Evolutionary conservation across 495 filamentous ascomycete genomes (phyloP).

Genomic region (Aspergillus mulundensis): DNA sequence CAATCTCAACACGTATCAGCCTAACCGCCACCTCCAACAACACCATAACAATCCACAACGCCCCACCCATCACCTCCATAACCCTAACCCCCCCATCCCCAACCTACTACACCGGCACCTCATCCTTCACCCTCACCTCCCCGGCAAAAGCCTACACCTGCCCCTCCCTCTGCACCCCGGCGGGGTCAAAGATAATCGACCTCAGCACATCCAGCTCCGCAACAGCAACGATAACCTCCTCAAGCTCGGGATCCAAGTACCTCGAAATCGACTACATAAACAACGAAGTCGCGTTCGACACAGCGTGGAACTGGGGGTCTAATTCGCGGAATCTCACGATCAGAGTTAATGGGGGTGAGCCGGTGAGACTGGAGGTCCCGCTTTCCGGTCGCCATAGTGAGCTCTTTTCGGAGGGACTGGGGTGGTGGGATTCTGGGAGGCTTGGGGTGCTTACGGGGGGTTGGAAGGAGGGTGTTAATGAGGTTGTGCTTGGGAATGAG

Average conservation of each 20-base stretch:
- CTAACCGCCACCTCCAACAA: conserved; percentile 32
- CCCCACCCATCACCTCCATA: conserved; percentile 20
- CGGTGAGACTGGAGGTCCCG: conserved; percentile 45
- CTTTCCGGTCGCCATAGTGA: conserved; percentile 45
- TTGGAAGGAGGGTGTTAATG: conserved; percentile 39
- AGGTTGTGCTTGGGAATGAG: conserved; percentile 37
- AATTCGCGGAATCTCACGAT: conserved; percentile 48
- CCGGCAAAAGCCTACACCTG: conserved; percentile 29
- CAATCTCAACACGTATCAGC: conserved; percentile 19
- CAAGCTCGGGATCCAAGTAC: conserved; percentile 31
- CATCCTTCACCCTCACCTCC: conserved; percentile 30
- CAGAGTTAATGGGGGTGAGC: conserved; percentile 33
- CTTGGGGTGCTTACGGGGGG: conserved; percentile 41
- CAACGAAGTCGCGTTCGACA: conserved; percentile 46
- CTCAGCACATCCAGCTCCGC: conserved; percentile 25
- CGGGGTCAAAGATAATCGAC: conserved; percentile 40
- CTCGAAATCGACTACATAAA: conserved; percentile 48
- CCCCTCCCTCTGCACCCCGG: conserved; percentile 30
- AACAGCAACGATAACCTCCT: conserved; percentile 22
- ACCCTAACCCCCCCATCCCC: conserved; percentile 21
- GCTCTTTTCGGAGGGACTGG: conserved; percentile 31
- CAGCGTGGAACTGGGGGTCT: conserved; percentile 36
- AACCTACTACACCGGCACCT: conserved; percentile 37
- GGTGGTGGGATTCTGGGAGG: conserved; percentile 47
- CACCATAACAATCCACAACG: conserved; percentile 25